These are phyloP conservation scores for Dioszegia aurantiaca DNA, from an alignment of 768 basidiomycete genomes.

Conservation along the genomic window DNA sequence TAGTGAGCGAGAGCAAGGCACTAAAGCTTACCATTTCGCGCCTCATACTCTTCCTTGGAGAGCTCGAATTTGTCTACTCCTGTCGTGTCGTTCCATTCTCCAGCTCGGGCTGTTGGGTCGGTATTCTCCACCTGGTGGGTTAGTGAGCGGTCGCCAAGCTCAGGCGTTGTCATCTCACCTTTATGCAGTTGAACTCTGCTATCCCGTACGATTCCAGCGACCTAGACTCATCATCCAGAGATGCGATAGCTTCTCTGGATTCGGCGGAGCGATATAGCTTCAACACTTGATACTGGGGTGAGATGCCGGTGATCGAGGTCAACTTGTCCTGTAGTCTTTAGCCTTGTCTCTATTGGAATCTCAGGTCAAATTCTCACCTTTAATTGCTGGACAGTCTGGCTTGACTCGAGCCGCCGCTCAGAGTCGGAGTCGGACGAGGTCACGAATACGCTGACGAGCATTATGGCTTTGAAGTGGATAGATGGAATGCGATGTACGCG, in stretches of 20 bases:
- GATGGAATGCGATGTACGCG: neutral
- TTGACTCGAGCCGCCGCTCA: conserved; percentile 77
- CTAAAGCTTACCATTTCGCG: conserved; percentile 63
- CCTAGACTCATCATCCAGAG: conserved; percentile 65
- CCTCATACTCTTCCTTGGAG: conserved; percentile 73
- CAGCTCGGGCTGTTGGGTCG: conserved; percentile 70
- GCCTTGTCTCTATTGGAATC: neutral
- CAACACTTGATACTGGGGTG: conserved; percentile 68
- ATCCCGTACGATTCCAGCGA: conserved; percentile 73
- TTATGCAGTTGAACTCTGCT: conserved; percentile 73
- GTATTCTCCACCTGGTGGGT: conserved; percentile 64
- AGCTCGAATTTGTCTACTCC: conserved; percentile 92
- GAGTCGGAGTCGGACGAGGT: conserved; percentile 83
- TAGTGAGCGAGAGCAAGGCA: neutral
- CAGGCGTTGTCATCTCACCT: conserved; percentile 57
- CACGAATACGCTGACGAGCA: conserved; percentile 66
- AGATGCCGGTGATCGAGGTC: conserved; percentile 87
- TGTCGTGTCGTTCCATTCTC: conserved; percentile 77
- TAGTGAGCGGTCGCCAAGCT: neutral
- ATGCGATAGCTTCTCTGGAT: conserved; percentile 55
- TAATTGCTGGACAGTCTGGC: conserved; percentile 70
- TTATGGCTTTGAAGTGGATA: neutral
- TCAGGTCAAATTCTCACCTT: conserved; percentile 60
- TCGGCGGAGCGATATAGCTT: conserved; percentile 62
- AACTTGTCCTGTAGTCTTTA: conserved; percentile 63